Percentiles rank a stretch among this genome's conserved stretches.
phyloP scores from a whole-genome alignment of 208 protist species.

The Leishmania guyanensis region DNA sequence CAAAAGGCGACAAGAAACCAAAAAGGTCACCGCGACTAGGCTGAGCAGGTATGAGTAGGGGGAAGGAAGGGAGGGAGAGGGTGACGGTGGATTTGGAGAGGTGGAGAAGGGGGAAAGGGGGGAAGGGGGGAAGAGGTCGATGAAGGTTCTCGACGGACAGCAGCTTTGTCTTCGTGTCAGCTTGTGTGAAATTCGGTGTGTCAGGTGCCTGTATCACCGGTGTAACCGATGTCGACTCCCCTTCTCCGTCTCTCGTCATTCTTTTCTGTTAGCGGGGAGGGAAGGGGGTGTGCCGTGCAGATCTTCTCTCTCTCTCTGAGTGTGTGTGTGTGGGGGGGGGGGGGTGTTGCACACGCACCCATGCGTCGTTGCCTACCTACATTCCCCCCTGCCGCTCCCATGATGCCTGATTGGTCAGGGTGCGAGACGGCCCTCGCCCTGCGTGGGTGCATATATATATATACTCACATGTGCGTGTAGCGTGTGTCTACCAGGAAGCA shows the following conservation, averaged over 20 bases:
- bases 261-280: background rate
- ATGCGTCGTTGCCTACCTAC: background rate
- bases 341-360: conserved; percentile 6
- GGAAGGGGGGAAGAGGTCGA: background rate
- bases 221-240: background rate
- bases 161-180: background rate
- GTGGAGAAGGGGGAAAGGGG: background rate
- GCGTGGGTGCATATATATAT: no score
- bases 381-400: background rate
- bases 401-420: no score
- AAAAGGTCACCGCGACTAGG: background rate
- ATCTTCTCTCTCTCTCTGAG: background rate
- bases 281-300: background rate
- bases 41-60: background rate
- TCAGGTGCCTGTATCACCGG: background rate
- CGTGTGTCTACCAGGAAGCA: no score
- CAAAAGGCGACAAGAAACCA: background rate
- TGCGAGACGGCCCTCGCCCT: no score
- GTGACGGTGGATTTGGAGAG: background rate
- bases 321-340: background rate
- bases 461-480: no score
- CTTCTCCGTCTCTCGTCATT: background rate
- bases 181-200: background rate
- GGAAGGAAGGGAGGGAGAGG: no score
- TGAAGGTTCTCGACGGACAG: background rate